Conservation (phyloP, 352 stramenopile genomes). For the Salisapilia sapeloensis region DNA sequence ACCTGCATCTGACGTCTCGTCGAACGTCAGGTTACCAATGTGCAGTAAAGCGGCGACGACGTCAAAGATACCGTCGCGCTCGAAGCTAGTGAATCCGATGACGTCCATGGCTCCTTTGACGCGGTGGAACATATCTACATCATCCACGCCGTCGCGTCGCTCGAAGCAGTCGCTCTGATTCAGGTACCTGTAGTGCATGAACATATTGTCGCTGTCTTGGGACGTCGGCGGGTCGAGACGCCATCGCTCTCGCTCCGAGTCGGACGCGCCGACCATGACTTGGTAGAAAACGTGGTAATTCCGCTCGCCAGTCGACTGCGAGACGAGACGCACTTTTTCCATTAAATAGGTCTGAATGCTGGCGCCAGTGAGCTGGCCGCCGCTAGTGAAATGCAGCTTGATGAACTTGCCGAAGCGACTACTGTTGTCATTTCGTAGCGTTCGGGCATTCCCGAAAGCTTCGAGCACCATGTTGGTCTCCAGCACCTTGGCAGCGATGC, state of each 20-base stretch:
- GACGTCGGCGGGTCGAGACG: slow-evolving; percentile 30
- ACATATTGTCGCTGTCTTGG: slow-evolving; percentile 21
- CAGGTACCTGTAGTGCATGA: slow-evolving; percentile 64
- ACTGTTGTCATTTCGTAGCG: slow-evolving; percentile 82
- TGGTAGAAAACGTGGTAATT: slow-evolving; percentile 84
- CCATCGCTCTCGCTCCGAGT: slow-evolving; percentile 33
- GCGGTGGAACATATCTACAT: slow-evolving; percentile 60
- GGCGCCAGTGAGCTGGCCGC: slow-evolving; percentile 54
- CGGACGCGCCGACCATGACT: slow-evolving; percentile 43
- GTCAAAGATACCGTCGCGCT: slow-evolving; percentile 69
- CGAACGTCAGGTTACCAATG: slow-evolving; percentile 78
- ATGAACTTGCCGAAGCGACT: slow-evolving; percentile 88
- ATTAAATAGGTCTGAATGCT: slow-evolving; percentile 89
- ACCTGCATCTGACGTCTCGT: slow-evolving; percentile 45
- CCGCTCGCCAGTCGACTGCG: slow-evolving; percentile 58
- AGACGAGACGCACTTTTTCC: slow-evolving; percentile 86
- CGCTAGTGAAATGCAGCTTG: slow-evolving; percentile 74
- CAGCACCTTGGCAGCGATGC: slow-evolving; percentile 78
- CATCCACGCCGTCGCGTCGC: slow-evolving; percentile 52
- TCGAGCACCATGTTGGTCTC: slow-evolving; percentile 84
- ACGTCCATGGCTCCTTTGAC: slow-evolving; percentile 70
- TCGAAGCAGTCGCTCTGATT: slow-evolving; percentile 79
- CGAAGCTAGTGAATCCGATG: slow-evolving; percentile 61
- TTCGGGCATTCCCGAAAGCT: slow-evolving; percentile 80
- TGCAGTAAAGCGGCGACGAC: slow-evolving; percentile 75